Evolutionary conservation across 2,329 filamentous ascomycete genomes (phyloP), one percentile per base, ranked within the genome.

Genomic region (Myriosclerotinia scirpicola): DNA sequence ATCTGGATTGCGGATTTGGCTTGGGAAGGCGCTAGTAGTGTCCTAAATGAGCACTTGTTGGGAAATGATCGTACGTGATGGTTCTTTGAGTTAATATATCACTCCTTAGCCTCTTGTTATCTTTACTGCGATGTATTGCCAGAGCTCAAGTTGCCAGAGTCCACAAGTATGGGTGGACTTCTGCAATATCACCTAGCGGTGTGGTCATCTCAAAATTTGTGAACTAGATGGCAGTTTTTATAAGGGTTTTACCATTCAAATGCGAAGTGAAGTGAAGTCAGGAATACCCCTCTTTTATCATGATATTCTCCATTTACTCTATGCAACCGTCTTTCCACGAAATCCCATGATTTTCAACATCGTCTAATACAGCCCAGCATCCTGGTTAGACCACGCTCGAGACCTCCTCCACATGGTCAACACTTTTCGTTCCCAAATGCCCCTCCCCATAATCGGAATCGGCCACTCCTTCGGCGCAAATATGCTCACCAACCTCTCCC

Each of bases 401-500:
- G 93, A 97, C 77, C 84, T 96, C 5, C 83, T 94, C 26, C 86
- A 93, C 74, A 84, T 97, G 78, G 84, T 95, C 79, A 97, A 96
- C 78, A 83, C 86, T 64, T 93, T 96, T 79, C 90, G 91, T 50
- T 80, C 83, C n/a, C 81, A 90, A 68, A 92, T 94, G 84, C 89
- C 90, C 15, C 89, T 66, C 15, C 93, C 93, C 1, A 81, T 97
- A 26, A 79, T 97, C 70, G 93, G 90, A 67, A 78, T 97, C 38
- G 93, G 92, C 26, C 93, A 98, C 79, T 96, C 92, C 72, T 93
- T 96, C 82, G 94, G 94, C 72, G 93, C 85, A 70, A 86, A 85
- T 75, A 85, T 90, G 67, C 83, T 97, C 64, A 82, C 85, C 64
- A 87, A 92, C 72, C 81, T 94, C 20, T 81, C 91, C 5, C 80